A percentile compares a stretch with the other conserved stretches of the same genome.
Conservation (phyloP, 2,329 filamentous ascomycete species). For the Myriosclerotinia duriaeana region DNA sequence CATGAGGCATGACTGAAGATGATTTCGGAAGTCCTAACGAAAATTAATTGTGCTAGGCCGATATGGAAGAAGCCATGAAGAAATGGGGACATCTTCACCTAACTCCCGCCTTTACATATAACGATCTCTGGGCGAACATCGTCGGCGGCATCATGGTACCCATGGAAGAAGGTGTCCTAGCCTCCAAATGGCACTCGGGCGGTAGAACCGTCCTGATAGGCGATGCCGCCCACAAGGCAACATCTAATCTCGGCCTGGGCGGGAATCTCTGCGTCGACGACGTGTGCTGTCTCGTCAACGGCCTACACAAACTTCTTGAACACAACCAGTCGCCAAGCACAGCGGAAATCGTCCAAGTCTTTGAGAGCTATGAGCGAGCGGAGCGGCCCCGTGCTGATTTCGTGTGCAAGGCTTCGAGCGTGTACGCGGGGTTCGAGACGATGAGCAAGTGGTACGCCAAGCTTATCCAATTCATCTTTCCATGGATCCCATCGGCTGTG, state of each 20-base stretch:
- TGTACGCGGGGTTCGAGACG: constrained; percentile 16
- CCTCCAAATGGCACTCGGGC: constrained; percentile 15
- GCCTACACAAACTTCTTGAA: constrained; percentile 12
- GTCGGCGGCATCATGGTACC: background rate
- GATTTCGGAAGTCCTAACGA: constrained; percentile 3
- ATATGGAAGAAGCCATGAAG: constrained; percentile 12
- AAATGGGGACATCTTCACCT: constrained; percentile 15
- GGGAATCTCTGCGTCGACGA: constrained; percentile 16
- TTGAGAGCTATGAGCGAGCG: constrained; percentile 16
- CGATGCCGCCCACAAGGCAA: constrained; percentile 14
- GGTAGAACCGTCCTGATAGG: constrained; percentile 16
- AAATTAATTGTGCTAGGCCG: background rate
- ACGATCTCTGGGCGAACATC: constrained; percentile 7
- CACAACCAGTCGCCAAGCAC: constrained; percentile 7
- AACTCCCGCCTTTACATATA: constrained; percentile 7
- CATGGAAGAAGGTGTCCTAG: constrained; percentile 16
- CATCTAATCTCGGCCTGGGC: constrained; percentile 13
- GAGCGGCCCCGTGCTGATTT: constrained; percentile 18
- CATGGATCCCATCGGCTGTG: constrained; percentile 2
- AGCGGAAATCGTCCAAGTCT: constrained; percentile 9
- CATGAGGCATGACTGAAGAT: background rate
- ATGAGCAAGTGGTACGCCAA: constrained; percentile 18
- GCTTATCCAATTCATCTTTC: constrained; percentile 5
- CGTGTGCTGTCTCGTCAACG: constrained; percentile 14
- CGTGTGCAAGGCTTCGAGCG: constrained; percentile 6